Evolutionary conservation across 129 eudicot genomes (phyloP), one percentile per base, ranked within the genome.

Genomic region (Silybum marianum): DNA sequence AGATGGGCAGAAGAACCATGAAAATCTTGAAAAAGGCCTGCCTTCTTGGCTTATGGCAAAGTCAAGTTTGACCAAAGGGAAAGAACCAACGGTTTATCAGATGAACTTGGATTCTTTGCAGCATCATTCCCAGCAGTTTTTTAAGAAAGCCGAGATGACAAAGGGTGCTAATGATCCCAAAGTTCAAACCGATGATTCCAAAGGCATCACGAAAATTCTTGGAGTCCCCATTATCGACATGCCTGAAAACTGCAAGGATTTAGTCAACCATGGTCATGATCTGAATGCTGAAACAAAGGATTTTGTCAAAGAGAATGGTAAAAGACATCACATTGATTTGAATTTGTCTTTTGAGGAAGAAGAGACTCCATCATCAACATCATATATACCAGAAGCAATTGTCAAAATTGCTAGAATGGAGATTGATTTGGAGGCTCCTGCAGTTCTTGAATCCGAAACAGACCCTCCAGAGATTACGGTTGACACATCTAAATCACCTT

Each of bases 61-160:
- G 32, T 23, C 79, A 34, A 71, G 68, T 80, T 24, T 18, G 68
- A 71, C 73, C 25, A 81, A 87, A 62, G 85, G n/a, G 75, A 83
- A 69, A 51, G 90, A 82, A 77, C 81, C 73, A 40, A 74, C 70
- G 54, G 36, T 71, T 44, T 86, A 85, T 84, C 92, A 86, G 60
- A 87, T 87, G 95, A 92, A 84, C 73, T 79, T 88, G 85, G 91
- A 90, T 77, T 87, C 91, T 9, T 69, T 88, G 90, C 93, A 90
- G 86, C 81, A 86, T 46, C 80, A 82, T 72, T 92, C 95, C 34
- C 90, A 82, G 60, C 91, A 82, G 10, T 93, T 89, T 44, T 93
- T 90, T 86, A 80, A 66, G 73, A 87, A 80, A 72, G 69, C 85
- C 73, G 88, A 90, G 76, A n/a, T n/a, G 24, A 44, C 44, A 28